Evolutionary conservation across 805 yeast genomes (phyloP).

Genomic region (Debaryomyces castellii): DNA sequence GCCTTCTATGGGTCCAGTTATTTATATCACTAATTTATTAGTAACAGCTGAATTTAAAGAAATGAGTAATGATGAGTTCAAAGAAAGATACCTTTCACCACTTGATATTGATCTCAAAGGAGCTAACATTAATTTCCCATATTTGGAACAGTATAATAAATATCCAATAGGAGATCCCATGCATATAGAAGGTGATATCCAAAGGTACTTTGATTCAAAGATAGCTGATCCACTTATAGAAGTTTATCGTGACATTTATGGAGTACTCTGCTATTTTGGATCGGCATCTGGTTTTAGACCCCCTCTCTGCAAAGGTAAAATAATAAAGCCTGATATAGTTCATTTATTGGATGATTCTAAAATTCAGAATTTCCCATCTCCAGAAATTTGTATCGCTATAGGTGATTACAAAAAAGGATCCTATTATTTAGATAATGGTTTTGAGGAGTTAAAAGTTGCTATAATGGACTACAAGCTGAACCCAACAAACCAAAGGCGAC

Average conservation of each 20-base stretch:
- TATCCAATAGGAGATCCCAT: not conserved
- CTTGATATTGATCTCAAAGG: not conserved
- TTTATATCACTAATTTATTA: constrained; percentile 1
- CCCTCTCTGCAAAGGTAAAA: not conserved
- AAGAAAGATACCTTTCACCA: constrained; percentile 1
- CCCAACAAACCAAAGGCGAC: not conserved
- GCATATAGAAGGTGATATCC: not conserved
- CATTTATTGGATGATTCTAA: not conserved
- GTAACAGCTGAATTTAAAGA: constrained; percentile 1
- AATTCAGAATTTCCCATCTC: not conserved
- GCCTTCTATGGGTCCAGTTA: not conserved
- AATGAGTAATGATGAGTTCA: constrained; percentile 1
- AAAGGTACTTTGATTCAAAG: not conserved
- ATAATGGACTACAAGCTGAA: not conserved
- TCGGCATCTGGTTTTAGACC: not conserved
- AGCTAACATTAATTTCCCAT: not conserved
- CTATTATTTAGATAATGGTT: not conserved
- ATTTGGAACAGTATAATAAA: not conserved
- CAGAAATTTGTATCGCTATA: not conserved
- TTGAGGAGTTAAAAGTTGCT: not conserved
- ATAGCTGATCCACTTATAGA: not conserved
- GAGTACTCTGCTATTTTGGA: not conserved
- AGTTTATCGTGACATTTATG: not conserved
- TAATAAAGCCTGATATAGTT: constrained; percentile 1
- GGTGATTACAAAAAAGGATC: constrained; percentile 1